A percentile compares a stretch with the other conserved stretches of the same genome.
Evolutionary conservation across 2,329 filamentous ascomycete species (phyloP).

Genomic region (Plectosphaerella cucumerina): DNA sequence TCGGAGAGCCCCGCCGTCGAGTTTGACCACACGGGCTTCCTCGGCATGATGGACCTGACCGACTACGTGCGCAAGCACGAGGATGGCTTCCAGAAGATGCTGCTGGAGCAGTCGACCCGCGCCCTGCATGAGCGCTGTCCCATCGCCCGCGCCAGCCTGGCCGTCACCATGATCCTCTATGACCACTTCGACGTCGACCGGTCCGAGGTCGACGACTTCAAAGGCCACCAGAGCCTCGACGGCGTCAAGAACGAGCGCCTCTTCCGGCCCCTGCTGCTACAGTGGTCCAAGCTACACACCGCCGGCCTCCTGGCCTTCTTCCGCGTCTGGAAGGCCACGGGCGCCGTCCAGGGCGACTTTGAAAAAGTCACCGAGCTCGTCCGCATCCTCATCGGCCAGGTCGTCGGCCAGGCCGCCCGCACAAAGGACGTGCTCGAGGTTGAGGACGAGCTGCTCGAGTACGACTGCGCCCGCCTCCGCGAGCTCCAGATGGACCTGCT

Average conservation of each 20-base stretch:
- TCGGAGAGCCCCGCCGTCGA: slow-evolving; percentile 82
- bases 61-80: slow-evolving; percentile 92
- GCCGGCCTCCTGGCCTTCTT: slow-evolving; percentile 84
- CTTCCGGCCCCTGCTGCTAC: slow-evolving; percentile 81
- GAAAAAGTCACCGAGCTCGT: slow-evolving; percentile 90
- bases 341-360: slow-evolving; percentile 81
- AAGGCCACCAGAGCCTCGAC: slow-evolving; percentile 71
- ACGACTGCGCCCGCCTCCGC: slow-evolving; percentile 73
- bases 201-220: slow-evolving; percentile 72
- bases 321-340: slow-evolving; percentile 86
- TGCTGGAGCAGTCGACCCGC: slow-evolving; percentile 81
- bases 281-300: slow-evolving; percentile 89
- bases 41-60: slow-evolving; percentile 96
- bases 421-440: slow-evolving; percentile 82
- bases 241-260: slow-evolving; percentile 75
- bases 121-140: slow-evolving; percentile 73
- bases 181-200: slow-evolving; percentile 95
- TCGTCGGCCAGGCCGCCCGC: slow-evolving; percentile 76
- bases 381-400: slow-evolving; percentile 83
- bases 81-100: slow-evolving; percentile 85
- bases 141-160: slow-evolving; percentile 78
- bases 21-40: slow-evolving; percentile 79
- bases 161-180: slow-evolving; percentile 83
- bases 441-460: slow-evolving; percentile 83
- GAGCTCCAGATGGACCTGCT: slow-evolving; percentile 91